Evolutionary conservation across 73 alveolate species (phyloP), one percentile per base, ranked within the genome.

Genomic region (Vitrella brassicaformis): DNA sequence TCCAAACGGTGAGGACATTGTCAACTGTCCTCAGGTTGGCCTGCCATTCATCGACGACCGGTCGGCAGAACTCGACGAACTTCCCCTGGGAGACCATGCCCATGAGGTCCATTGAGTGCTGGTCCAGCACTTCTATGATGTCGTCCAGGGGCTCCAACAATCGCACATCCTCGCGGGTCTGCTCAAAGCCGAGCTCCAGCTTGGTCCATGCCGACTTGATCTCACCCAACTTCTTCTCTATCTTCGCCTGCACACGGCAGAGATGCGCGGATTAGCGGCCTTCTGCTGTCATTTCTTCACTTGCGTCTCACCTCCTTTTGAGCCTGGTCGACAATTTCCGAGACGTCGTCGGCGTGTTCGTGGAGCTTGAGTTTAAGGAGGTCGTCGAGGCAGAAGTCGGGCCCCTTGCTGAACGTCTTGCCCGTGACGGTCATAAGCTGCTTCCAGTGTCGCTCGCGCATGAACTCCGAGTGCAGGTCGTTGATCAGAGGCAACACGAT

Each of bases 391-490:
- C 83, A 76, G 77, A 76, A 76, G 67, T 76, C 83, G 29, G 83
- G 83, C 9, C 83, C 69, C 28, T 56, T 39, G 22, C 22, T 39
- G 56, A 39, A 39, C 4, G 56, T 39, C 56, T 39, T 39, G 56
- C 56, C 56, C 68, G 98, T 95, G 81, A 97, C 94, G 64, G 88
- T 89, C 97, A 94, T 97, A 31, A 97, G 94, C 74, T 88, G 90
- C 73, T 83, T 94, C 99, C 99, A 97, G 85, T 97, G 99, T 73
- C 99, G 84, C 71, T 95, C 98, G 85, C 96, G 94, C 98, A 96
- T 96, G 70, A 92, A 90, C 86, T 95, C 96, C 75, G 97, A 89
- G 85, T 94, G 98, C 70, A 94, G 92, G 26, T 94, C 95, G 26
- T 93, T 87, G 72, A 94, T 94, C 85, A 94, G 83, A 7, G 98